A percentile compares a stretch with the other conserved stretches of the same genome.
Conservation (phyloP, 257 asterid genomes). For the Solanum appendiculatum region DNA sequence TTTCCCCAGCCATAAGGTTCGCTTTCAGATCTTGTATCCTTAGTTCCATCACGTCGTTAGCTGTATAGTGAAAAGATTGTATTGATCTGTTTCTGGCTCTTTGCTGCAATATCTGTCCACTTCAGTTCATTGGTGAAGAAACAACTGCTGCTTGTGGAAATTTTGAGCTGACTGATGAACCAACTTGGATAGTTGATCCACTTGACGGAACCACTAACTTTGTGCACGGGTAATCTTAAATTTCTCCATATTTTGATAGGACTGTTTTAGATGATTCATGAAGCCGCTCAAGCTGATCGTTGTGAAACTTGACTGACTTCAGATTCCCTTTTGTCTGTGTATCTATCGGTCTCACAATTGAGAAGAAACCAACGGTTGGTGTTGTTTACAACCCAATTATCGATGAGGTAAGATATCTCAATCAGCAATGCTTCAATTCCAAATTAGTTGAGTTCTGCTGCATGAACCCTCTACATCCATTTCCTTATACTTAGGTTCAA, state of each 20-base stretch:
- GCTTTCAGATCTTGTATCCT: not conserved
- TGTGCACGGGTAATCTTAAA: slow-evolving; percentile 67
- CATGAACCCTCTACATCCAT: not conserved
- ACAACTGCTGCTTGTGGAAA: slow-evolving; percentile 80
- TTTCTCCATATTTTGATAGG: not conserved
- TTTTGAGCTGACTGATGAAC: slow-evolving; percentile 73
- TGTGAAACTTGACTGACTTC: slow-evolving; percentile 7
- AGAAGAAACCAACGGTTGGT: slow-evolving; percentile 61
- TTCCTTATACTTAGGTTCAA: not conserved
- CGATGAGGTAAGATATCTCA: slow-evolving; percentile 51
- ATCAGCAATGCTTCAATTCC: not conserved
- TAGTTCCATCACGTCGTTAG: not conserved
- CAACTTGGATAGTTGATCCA: slow-evolving; percentile 99
- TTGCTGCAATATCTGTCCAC: not conserved
- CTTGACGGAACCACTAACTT: slow-evolving; percentile 95
- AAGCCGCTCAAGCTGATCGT: not conserved
- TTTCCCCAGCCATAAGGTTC: slow-evolving; percentile 74
- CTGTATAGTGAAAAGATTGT: not conserved
- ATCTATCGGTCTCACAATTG: slow-evolving; percentile 80
- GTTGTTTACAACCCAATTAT: slow-evolving; percentile 80
- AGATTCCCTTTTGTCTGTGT: slow-evolving; percentile 90
- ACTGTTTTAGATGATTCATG: not conserved
- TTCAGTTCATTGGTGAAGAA: slow-evolving; percentile 93
- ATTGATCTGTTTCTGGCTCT: not conserved
- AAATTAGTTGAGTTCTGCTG: not conserved